These are phyloP conservation scores for Cochlearia excelsa DNA, from an alignment of 345 rosid species.

Conservation along the genomic window DNA sequence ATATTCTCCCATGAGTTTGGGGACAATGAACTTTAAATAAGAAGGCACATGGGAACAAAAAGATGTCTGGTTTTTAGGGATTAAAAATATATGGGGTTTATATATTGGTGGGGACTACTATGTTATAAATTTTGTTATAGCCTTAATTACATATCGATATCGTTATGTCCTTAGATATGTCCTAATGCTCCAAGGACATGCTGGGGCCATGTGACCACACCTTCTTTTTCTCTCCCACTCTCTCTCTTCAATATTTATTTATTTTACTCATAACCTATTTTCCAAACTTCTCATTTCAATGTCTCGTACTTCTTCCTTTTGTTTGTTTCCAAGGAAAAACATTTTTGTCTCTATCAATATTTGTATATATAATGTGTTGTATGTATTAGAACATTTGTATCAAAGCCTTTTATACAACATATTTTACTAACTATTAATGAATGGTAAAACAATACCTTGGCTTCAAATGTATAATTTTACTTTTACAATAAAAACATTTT, in stretches of 20 bases:
- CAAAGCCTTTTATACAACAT: no score
- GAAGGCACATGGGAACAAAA: slow-evolving; percentile 80
- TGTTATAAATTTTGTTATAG: slow-evolving; percentile 44
- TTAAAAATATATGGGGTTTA: slow-evolving; percentile 35
- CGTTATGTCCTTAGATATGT: slow-evolving; percentile 61
- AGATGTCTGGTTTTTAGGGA: slow-evolving; percentile 53
- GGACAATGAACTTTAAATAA: slow-evolving; percentile 46
- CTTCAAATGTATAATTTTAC: no score
- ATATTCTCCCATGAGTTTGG: slow-evolving; percentile 37
- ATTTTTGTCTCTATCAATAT: neutral
- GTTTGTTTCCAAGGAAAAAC: neutral
- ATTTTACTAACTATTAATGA: no score
- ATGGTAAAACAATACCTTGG: no score
- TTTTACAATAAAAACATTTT: no score
- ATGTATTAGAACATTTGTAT: no score
- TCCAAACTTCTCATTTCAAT: slow-evolving; percentile 29
- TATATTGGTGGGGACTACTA: slow-evolving; percentile 48
- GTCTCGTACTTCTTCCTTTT: slow-evolving; percentile 24
- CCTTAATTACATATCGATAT: slow-evolving; percentile 58
- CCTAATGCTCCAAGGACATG: slow-evolving; percentile 64
- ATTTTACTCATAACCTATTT: slow-evolving; percentile 21
- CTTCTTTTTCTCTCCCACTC: slow-evolving; percentile 10
- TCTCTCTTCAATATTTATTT: slow-evolving; percentile 8
- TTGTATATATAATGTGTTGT: no score
- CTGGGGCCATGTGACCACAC: slow-evolving; percentile 52